A percentile compares a stretch with the other conserved stretches of the same genome.
These are phyloP conservation scores for Luffa acutangula DNA, from an alignment of 306 rosid species.

Conservation along the genomic window DNA sequence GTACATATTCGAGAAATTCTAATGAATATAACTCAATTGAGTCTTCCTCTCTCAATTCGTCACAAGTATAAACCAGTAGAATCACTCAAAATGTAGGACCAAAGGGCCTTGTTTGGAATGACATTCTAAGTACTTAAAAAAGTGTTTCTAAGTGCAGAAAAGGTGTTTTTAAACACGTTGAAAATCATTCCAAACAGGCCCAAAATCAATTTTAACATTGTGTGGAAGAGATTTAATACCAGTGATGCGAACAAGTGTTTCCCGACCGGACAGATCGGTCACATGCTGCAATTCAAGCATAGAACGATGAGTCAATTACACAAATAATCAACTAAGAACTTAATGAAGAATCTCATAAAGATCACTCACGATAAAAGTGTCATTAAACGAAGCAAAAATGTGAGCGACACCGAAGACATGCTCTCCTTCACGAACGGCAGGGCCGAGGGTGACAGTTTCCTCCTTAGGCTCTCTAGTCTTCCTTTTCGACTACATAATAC, in stretches of 20 bases:
- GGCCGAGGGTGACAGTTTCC: conserved; percentile 40
- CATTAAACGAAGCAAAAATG: conserved; percentile 43
- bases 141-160: too few relatives aligned
- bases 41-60: too few relatives aligned
- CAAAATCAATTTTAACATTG: background rate
- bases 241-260: conserved; percentile 74
- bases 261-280: conserved; percentile 81
- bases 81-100: background rate
- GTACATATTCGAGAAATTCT: too few relatives aligned
- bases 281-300: conserved; percentile 45
- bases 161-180: too few relatives aligned
- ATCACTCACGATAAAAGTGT: conserved; percentile 34
- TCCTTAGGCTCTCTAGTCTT: conserved; percentile 46
- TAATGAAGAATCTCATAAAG: background rate
- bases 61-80: background rate
- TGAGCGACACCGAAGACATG: conserved; percentile 40
- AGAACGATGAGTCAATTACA: background rate
- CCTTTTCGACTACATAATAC: conserved; percentile 23
- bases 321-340: background rate
- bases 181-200: too few relatives aligned
- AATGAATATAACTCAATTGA: too few relatives aligned
- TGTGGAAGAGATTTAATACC: conserved; percentile 16
- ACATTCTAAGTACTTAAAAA: too few relatives aligned
- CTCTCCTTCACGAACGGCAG: conserved; percentile 37
- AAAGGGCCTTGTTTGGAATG: too few relatives aligned